phyloP scores from a whole-genome alignment of 805 yeast species.

The Ogataea haglerorum region DNA sequence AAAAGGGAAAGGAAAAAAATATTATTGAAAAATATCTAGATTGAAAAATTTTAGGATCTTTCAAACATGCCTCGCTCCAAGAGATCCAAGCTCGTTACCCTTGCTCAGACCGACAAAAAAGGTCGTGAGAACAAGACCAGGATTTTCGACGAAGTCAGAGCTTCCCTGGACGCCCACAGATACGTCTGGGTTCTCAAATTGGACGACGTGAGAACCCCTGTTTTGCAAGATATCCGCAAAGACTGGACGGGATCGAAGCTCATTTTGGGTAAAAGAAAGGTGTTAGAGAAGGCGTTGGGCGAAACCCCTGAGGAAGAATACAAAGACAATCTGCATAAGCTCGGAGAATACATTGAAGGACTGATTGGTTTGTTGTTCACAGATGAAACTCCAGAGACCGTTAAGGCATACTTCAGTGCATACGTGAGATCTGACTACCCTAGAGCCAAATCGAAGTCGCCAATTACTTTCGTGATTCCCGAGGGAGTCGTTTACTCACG shows the following conservation, averaged over 20 bases:
- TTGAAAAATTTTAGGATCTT: conserved; percentile 9
- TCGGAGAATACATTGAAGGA: conserved; percentile 65
- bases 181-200: conserved; percentile 83
- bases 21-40: conserved; percentile 7
- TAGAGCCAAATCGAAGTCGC: conserved; percentile 82
- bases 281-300: conserved; percentile 90
- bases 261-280: conserved; percentile 88
- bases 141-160: conserved; percentile 86
- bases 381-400: conserved; percentile 83
- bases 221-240: conserved; percentile 84
- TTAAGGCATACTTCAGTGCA: conserved; percentile 78
- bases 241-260: conserved; percentile 92
- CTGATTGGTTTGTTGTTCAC: conserved; percentile 88
- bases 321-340: conserved; percentile 72
- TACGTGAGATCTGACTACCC: conserved; percentile 81
- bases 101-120: conserved; percentile 95
- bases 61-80: conserved; percentile 88
- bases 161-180: conserved; percentile 69
- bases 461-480: conserved; percentile 81
- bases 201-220: conserved; percentile 94
- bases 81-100: conserved; percentile 92
- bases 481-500: conserved; percentile 90
- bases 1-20: conserved; percentile 15
- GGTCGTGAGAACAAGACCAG: conserved; percentile 90
- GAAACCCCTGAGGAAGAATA: conserved; percentile 85